Evolutionary conservation across 2,329 filamentous ascomycete genomes (phyloP).

Genomic region (Parastagonospora avenae): DNA sequence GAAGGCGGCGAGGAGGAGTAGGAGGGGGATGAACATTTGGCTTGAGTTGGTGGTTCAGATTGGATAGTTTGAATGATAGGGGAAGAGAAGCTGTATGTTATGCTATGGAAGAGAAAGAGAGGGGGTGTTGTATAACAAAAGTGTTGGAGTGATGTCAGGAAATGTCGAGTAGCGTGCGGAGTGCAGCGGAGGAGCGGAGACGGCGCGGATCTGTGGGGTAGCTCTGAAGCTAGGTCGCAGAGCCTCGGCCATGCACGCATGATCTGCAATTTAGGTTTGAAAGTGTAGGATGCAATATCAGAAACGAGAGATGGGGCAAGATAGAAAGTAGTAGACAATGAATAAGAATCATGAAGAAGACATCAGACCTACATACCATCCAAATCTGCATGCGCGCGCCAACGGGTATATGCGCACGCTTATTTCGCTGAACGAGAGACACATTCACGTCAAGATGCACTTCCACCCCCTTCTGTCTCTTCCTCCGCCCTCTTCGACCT

Average conservation of each 20-base stretch:
- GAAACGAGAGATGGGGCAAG: neutral
- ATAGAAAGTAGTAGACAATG: neutral
- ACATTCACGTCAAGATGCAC: constrained; percentile 2
- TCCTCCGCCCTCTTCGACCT: constrained; percentile 54
- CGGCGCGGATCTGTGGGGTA: constrained; percentile 18
- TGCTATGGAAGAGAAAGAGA: neutral
- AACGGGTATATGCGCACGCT: neutral
- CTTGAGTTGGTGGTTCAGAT: neutral
- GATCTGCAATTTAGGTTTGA: neutral
- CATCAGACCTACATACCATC: neutral
- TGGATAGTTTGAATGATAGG: neutral
- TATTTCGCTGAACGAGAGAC: neutral
- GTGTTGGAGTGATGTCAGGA: neutral
- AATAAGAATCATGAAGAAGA: neutral
- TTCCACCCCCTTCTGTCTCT: constrained; percentile 31
- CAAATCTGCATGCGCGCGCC: neutral
- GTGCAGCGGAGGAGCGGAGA: constrained; percentile 14
- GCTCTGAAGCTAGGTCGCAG: neutral
- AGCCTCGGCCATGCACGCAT: no score
- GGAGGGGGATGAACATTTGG: constrained; percentile 17
- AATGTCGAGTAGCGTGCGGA: neutral
- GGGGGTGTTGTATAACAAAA: neutral
- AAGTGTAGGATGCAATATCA: neutral
- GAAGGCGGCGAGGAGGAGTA: constrained; percentile 19
- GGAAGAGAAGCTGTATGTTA: neutral